A percentile compares a stretch with the other conserved stretches of the same genome.
phyloP scores from a whole-genome alignment of 371 early-diverging fungal genomes.

The Mucor piriformis region DNA sequence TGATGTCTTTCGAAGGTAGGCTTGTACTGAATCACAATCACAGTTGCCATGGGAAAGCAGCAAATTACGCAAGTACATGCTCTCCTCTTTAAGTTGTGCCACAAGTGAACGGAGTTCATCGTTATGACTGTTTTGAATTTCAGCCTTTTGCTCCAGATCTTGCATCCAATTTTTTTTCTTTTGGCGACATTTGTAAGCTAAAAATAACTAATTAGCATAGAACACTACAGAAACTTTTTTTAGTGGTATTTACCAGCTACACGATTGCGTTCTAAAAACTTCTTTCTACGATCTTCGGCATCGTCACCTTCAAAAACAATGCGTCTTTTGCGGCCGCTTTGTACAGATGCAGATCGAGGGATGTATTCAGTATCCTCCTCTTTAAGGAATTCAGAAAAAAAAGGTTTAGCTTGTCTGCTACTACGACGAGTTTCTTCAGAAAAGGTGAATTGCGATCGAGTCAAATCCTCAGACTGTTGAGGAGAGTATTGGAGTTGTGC shows the following conservation, averaged over 20 bases:
- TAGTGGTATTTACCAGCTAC: slow-evolving; percentile 53
- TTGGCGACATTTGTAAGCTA: slow-evolving; percentile 78
- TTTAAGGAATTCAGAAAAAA: not conserved
- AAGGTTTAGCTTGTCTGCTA: slow-evolving; percentile 8
- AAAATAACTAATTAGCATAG: not conserved
- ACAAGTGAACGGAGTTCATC: slow-evolving; percentile 55
- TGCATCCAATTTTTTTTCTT: slow-evolving; percentile 77
- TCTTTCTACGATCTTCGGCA: slow-evolving; percentile 36
- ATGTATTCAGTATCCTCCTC: slow-evolving; percentile 4
- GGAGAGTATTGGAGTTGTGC: not conserved
- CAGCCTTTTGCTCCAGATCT: slow-evolving; percentile 65
- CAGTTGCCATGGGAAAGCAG: slow-evolving; percentile 65
- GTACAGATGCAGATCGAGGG: not conserved
- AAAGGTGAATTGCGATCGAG: not conserved
- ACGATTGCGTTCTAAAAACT: slow-evolving; percentile 69
- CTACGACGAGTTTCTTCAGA: slow-evolving; percentile 3
- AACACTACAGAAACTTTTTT: not conserved
- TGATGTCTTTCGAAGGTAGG: slow-evolving; percentile 31
- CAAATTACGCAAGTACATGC: slow-evolving; percentile 64
- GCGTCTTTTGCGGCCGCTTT: slow-evolving; percentile 36
- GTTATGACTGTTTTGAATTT: slow-evolving; percentile 58
- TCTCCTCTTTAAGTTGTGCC: slow-evolving; percentile 66
- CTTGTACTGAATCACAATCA: slow-evolving; percentile 52
- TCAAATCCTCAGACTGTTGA: too few species aligned
- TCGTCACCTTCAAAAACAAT: slow-evolving; percentile 42